Evolutionary conservation across 1,284 basidiomycete genomes (phyloP).

Genomic region (Leccinum subfulvum): DNA sequence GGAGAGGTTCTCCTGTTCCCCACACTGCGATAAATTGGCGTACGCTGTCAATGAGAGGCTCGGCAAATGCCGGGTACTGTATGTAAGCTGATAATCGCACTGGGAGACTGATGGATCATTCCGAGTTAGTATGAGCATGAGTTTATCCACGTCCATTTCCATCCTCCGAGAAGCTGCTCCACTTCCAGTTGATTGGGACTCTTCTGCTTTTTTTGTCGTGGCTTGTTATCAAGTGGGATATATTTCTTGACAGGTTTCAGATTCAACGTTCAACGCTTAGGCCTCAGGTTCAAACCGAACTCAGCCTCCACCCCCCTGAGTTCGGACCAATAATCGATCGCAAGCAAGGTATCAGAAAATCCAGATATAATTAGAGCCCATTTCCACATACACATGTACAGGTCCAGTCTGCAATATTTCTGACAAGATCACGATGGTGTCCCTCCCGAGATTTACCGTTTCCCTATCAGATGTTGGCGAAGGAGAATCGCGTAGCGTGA

Average conservation of each 20-base stretch:
- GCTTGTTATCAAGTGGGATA: not conserved
- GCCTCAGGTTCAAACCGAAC: not conserved
- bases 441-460: constrained; percentile 46
- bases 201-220: not conserved
- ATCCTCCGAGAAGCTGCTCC: constrained; percentile 7
- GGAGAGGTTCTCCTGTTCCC: not conserved
- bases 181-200: constrained; percentile 8
- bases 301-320: not conserved
- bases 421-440: constrained; percentile 4
- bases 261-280: not conserved
- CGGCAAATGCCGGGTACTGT: constrained; percentile 19
- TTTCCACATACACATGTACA: constrained; percentile 1
- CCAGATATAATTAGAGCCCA: not conserved
- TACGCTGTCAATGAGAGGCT: not conserved
- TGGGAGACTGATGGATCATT: not conserved
- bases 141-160: constrained; percentile 9
- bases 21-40: not conserved
- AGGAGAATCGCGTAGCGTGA: constrained; percentile 48
- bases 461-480: constrained; percentile 39
- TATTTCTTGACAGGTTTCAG: constrained; percentile 7
- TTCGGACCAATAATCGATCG: constrained; percentile 1
- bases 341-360: not conserved
- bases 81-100: not conserved
- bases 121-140: constrained; percentile 6
- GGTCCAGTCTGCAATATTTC: not conserved